Conservation (phyloP, 257 asterid genomes). For the Solanum bukasovii region DNA sequence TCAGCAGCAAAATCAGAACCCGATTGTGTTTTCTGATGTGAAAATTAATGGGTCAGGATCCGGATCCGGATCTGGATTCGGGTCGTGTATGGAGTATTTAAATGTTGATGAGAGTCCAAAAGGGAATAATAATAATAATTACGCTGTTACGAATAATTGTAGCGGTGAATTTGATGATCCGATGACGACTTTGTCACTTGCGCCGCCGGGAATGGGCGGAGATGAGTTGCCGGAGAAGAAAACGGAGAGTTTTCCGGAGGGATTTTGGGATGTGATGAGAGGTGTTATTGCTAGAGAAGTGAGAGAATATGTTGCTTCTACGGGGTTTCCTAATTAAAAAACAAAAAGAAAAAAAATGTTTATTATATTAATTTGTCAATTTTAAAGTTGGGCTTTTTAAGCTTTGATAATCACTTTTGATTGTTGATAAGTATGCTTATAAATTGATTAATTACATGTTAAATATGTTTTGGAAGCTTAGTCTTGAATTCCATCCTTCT, state of each 20-base stretch:
- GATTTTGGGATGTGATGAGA: slow-evolving; percentile 76
- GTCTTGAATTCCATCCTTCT: background rate
- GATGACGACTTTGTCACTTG: slow-evolving; percentile 56
- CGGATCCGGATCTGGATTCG: background rate
- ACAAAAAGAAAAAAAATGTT: background rate
- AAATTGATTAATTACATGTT: background rate
- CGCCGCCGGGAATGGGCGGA: slow-evolving; percentile 59
- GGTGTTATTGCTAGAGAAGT: slow-evolving; percentile 64
- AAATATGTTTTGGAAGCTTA: background rate
- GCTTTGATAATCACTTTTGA: background rate
- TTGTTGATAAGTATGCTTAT: background rate
- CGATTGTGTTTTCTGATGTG: background rate
- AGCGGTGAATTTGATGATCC: slow-evolving; percentile 46
- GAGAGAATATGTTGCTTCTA: slow-evolving; percentile 55
- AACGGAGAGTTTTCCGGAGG: slow-evolving; percentile 33
- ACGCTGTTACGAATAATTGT: background rate
- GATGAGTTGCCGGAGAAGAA: slow-evolving; percentile 10
- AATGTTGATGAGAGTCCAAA: background rate
- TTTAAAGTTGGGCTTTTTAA: background rate
- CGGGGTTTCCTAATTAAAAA: slow-evolving; percentile 34
- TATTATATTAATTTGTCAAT: background rate
- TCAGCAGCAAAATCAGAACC: background rate
- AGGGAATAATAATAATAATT: background rate
- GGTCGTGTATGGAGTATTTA: background rate
- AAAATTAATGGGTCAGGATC: background rate